These are phyloP conservation scores for Pestalotiopsis sp. DNA, from an alignment of 2,329 filamentous ascomycete genomes.

Conservation along the genomic window DNA sequence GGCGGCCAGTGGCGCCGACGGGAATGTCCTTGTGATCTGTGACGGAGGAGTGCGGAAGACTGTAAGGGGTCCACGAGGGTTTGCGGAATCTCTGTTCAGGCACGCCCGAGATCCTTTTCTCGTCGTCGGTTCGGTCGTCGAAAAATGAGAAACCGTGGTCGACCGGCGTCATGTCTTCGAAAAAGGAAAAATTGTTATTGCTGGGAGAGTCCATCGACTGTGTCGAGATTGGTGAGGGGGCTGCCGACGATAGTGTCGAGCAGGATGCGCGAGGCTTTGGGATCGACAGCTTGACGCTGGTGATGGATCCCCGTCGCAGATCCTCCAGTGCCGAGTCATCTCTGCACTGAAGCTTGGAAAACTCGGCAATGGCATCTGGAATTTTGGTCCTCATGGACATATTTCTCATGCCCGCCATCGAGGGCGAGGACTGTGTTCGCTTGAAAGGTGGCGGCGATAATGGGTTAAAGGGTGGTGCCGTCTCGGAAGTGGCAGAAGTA, in stretches of 20 bases:
- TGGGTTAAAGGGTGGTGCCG: conserved; percentile 40
- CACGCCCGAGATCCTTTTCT: conserved; percentile 32
- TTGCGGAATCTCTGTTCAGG: conserved; percentile 33
- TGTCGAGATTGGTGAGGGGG: conserved; percentile 37
- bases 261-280: conserved; percentile 29
- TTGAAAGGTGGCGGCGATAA: conserved; percentile 57
- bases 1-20: conserved; percentile 13
- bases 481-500: conserved; percentile 50
- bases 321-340: background rate
- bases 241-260: conserved; percentile 28
- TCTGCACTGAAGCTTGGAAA: background rate
- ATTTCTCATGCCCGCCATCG: conserved; percentile 18
- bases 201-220: conserved; percentile 33
- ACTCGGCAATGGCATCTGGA: conserved; percentile 21
- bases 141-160: conserved; percentile 43
- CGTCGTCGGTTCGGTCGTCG: conserved; percentile 48
- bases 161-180: conserved; percentile 49
- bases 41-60: conserved; percentile 40
- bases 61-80: conserved; percentile 43
- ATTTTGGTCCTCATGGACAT: conserved; percentile 20
- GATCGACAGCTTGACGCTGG: conserved; percentile 20
- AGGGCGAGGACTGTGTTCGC: conserved; percentile 34
- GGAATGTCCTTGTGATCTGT: conserved; percentile 27
- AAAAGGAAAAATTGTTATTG: conserved; percentile 42
- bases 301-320: conserved; percentile 3